phyloP scores from a whole-genome alignment of 306 rosid genomes.

The Astragalus membranaceus region DNA sequence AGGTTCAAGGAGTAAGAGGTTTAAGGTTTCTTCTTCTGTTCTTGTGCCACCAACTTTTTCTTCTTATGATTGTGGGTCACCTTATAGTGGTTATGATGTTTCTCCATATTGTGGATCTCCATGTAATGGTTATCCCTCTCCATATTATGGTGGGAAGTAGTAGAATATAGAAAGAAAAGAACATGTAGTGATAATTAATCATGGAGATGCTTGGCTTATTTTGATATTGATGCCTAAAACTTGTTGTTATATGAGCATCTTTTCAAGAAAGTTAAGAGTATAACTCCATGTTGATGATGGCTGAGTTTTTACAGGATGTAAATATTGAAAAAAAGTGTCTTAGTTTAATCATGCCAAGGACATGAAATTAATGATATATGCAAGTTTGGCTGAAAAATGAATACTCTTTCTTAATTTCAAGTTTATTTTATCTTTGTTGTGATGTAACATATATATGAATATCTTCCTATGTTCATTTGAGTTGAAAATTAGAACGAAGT shows the following conservation, averaged over 20 bases:
- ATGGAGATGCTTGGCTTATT: neutral
- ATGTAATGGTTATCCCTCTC: constrained; percentile 28
- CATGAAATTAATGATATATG: neutral
- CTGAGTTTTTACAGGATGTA: neutral
- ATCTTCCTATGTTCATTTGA: neutral
- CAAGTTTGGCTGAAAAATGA: constrained; percentile 9
- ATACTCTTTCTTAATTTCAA: neutral
- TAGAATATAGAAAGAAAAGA: neutral
- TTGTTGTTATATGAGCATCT: neutral
- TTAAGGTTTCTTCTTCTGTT: constrained; percentile 89
- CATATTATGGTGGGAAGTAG: constrained; percentile 19
- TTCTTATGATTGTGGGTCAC: constrained; percentile 25
- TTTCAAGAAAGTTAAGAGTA: neutral
- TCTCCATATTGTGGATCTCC: constrained; percentile 39
- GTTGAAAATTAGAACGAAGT: neutral
- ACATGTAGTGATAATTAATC: neutral
- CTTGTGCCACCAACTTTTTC: constrained; percentile 81
- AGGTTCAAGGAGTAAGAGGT: constrained; percentile 69
- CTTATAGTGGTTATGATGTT: constrained; percentile 32
- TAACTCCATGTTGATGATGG: constrained; percentile 7
- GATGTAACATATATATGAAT: constrained; percentile 3
- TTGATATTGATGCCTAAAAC: neutral
- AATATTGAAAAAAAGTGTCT: neutral
- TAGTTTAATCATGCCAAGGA: neutral
- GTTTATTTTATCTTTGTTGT: neutral